These are phyloP conservation scores for Conticribra guillardii DNA, from an alignment of 108 stramenopile species.

Conservation along the genomic window DNA sequence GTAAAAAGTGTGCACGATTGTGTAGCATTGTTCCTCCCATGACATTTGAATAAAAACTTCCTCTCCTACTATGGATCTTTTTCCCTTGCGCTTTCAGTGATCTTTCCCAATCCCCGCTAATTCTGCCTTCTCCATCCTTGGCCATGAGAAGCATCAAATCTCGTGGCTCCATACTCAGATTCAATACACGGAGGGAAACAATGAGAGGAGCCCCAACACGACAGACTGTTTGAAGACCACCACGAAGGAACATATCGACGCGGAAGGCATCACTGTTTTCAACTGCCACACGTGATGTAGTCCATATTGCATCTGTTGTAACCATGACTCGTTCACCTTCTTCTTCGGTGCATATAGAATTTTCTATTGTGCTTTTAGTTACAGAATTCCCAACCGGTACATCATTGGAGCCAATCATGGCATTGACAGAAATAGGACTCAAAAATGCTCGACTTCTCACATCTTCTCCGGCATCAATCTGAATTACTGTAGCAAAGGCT, in stretches of 20 bases:
- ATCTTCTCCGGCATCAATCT: slow-evolving; percentile 67
- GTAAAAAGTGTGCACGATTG: slow-evolving; percentile 10
- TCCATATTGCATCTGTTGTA: slow-evolving; percentile 75
- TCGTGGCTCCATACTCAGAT: slow-evolving; percentile 68
- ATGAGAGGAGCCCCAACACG: slow-evolving; percentile 68
- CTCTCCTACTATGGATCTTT: slow-evolving; percentile 3
- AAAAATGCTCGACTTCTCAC: slow-evolving; percentile 54
- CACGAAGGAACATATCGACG: slow-evolving; percentile 59
- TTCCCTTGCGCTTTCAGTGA: slow-evolving; percentile 4
- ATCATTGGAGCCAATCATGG: slow-evolving; percentile 44
- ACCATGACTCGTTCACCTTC: slow-evolving; percentile 55
- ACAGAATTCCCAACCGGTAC: background rate
- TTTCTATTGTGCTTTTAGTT: background rate
- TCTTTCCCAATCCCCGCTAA: slow-evolving; percentile 32
- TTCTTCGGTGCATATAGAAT: background rate
- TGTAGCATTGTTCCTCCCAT: slow-evolving; percentile 17
- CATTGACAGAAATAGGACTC: slow-evolving; percentile 79
- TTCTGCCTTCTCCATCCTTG: slow-evolving; percentile 59
- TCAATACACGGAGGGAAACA: slow-evolving; percentile 69
- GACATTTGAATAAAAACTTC: slow-evolving; percentile 1
- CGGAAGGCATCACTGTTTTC: slow-evolving; percentile 85
- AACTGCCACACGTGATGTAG: slow-evolving; percentile 68
- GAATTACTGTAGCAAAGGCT: slow-evolving; percentile 77
- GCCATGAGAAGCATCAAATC: slow-evolving; percentile 83
- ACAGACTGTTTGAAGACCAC: slow-evolving; percentile 42